phyloP scores from a whole-genome alignment of 345 rosid species.

The Ceriops zippeliana region DNA sequence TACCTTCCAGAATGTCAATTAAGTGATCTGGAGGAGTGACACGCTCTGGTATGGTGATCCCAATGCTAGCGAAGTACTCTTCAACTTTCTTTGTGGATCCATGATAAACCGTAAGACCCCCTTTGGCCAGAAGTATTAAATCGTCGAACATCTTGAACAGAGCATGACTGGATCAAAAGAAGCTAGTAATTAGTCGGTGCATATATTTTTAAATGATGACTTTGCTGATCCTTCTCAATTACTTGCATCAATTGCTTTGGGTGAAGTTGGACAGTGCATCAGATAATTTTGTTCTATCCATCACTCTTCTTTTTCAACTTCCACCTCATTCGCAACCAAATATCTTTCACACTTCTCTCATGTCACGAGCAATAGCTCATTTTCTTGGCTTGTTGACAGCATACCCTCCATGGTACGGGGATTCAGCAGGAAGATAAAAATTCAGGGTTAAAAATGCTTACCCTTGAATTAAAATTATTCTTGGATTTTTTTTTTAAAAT shows the following conservation, averaged over 20 bases:
- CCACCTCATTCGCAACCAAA: background rate
- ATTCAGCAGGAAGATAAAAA: no score
- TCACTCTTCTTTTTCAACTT: background rate
- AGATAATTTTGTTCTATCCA: no score
- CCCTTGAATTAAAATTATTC: background rate
- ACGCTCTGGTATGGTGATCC: conserved; percentile 73
- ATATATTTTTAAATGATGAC: background rate
- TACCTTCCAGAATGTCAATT: conserved; percentile 82
- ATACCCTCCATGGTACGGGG: no score
- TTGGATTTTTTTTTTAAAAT: background rate
- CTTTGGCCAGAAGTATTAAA: conserved; percentile 81
- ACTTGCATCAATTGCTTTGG: no score
- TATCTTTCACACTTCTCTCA: background rate
- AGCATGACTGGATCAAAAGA: conserved; percentile 50
- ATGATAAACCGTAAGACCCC: conserved; percentile 75
- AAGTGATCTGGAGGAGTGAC: conserved; percentile 88
- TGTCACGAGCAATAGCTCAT: no score
- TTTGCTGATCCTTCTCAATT: no score
- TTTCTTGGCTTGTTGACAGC: no score
- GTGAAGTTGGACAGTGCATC: no score
- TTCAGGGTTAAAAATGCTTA: no score
- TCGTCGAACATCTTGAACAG: conserved; percentile 94
- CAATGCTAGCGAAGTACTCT: conserved; percentile 70
- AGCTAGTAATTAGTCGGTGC: conserved; percentile 12
- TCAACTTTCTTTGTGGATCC: conserved; percentile 78